phyloP scores from a whole-genome alignment of 495 filamentous ascomycete species.

The Staphylotrichum longicolle region DNA sequence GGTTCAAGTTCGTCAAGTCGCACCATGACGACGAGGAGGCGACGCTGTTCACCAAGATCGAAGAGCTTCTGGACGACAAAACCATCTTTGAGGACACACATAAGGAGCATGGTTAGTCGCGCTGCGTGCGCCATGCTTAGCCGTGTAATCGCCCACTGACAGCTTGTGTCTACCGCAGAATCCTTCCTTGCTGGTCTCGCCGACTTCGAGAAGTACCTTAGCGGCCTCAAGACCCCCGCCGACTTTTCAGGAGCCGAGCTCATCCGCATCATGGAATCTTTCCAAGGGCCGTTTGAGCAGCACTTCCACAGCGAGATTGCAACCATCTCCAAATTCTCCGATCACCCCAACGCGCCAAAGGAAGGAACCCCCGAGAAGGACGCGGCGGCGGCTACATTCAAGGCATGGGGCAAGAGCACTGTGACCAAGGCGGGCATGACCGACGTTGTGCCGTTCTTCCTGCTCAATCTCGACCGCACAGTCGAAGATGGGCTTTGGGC shows the following conservation, averaged over 20 bases:
- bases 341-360: slow-evolving; percentile 47
- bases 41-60: slow-evolving; percentile 52
- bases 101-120: slow-evolving; percentile 47
- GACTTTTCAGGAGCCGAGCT: slow-evolving; percentile 47
- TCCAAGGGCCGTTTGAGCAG: slow-evolving; percentile 46
- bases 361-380: slow-evolving; percentile 36
- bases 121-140: not conserved
- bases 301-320: slow-evolving; percentile 56
- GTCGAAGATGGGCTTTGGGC: slow-evolving; percentile 55
- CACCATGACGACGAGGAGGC: slow-evolving; percentile 57
- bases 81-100: slow-evolving; percentile 48
- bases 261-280: slow-evolving; percentile 46
- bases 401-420: slow-evolving; percentile 52
- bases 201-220: slow-evolving; percentile 49
- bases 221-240: slow-evolving; percentile 31
- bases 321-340: slow-evolving; percentile 48
- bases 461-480: slow-evolving; percentile 55
- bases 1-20: slow-evolving; percentile 52
- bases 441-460: slow-evolving; percentile 56
- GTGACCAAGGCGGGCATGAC: slow-evolving; percentile 49
- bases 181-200: slow-evolving; percentile 50
- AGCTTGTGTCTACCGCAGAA: slow-evolving; percentile 32
- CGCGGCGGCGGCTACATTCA: slow-evolving; percentile 33
- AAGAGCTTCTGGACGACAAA: slow-evolving; percentile 46
- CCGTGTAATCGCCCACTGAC: not conserved